phyloP scores from a whole-genome alignment of 495 filamentous ascomycete species.

The Aspergillus biplanus region DNA sequence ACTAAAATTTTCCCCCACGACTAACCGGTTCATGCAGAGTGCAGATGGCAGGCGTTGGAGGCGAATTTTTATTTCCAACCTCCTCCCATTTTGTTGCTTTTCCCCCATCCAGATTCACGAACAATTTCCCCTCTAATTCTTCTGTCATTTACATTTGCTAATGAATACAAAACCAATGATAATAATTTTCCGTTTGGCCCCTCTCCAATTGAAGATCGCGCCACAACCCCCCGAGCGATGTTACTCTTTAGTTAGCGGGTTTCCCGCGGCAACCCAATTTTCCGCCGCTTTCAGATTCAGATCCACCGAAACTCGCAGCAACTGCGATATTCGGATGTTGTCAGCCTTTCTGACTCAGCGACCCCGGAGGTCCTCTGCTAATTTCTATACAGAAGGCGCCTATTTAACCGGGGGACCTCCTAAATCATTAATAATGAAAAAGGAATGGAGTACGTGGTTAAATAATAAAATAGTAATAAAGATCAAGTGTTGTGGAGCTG shows the following conservation, averaged over 20 bases:
- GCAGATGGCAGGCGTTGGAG: slow-evolving; percentile 10
- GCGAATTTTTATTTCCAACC: not conserved
- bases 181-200: not conserved
- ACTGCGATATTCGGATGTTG: slow-evolving; percentile 22
- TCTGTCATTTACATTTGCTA: slow-evolving; percentile 13
- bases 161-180: slow-evolving; percentile 1
- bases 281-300: slow-evolving; percentile 18
- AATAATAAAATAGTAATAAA: no score
- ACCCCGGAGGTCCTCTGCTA: not conserved
- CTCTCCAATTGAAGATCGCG: not conserved
- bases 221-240: not conserved
- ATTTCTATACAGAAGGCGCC: not conserved
- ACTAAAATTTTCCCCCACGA: not conserved
- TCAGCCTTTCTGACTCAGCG: slow-evolving; percentile 1
- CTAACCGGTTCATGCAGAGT: slow-evolving; percentile 13
- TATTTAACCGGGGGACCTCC: not conserved
- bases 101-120: not conserved
- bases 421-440: no score
- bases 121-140: not conserved
- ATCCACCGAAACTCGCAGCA: slow-evolving; percentile 17
- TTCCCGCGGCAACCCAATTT: slow-evolving; percentile 23
- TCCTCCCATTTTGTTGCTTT: not conserved
- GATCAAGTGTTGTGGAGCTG: no score
- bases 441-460: no score
- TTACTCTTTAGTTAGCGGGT: not conserved